A percentile compares a stretch with the other conserved stretches of the same genome.
phyloP scores from a whole-genome alignment of 371 early-diverging fungal species.

The Gilbertella persicaria region DNA sequence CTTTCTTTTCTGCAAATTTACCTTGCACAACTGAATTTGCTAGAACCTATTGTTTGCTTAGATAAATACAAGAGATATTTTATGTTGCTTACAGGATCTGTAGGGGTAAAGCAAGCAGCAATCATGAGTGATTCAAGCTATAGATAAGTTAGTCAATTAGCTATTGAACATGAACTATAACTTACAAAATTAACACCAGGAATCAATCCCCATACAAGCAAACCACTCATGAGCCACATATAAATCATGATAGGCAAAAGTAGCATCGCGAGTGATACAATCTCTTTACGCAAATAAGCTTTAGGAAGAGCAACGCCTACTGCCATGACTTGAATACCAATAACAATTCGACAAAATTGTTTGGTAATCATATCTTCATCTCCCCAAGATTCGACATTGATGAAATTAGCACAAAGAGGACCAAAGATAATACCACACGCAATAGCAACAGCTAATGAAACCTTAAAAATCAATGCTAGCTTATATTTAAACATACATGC shows the following conservation, averaged over 20 bases:
- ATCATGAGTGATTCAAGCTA: constrained; percentile 47
- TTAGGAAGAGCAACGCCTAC: constrained; percentile 66
- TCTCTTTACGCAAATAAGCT: constrained; percentile 63
- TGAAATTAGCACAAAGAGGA: constrained; percentile 55
- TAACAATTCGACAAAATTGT: constrained; percentile 75
- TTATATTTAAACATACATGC: constrained; percentile 55
- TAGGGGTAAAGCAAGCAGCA: constrained; percentile 48
- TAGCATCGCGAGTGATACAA: constrained; percentile 63
- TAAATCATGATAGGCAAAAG: constrained; percentile 78
- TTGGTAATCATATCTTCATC: constrained; percentile 48
- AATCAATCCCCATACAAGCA: constrained; percentile 36
- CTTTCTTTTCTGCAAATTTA: constrained; percentile 88
- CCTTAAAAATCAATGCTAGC: not conserved
- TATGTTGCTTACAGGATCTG: constrained; percentile 40
- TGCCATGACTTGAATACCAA: constrained; percentile 85
- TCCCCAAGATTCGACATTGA: constrained; percentile 42
- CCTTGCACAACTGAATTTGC: constrained; percentile 95
- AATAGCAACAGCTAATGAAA: constrained; percentile 70
- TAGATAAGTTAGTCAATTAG: not conserved
- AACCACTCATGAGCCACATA: constrained; percentile 58
- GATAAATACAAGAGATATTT: constrained; percentile 1
- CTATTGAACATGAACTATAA: not conserved
- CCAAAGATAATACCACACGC: constrained; percentile 87
- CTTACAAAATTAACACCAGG: constrained; percentile 41
- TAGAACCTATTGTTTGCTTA: constrained; percentile 57